Evolutionary conservation across 257 asterid species (phyloP).

Genomic region (Ligustrum vulgare): DNA sequence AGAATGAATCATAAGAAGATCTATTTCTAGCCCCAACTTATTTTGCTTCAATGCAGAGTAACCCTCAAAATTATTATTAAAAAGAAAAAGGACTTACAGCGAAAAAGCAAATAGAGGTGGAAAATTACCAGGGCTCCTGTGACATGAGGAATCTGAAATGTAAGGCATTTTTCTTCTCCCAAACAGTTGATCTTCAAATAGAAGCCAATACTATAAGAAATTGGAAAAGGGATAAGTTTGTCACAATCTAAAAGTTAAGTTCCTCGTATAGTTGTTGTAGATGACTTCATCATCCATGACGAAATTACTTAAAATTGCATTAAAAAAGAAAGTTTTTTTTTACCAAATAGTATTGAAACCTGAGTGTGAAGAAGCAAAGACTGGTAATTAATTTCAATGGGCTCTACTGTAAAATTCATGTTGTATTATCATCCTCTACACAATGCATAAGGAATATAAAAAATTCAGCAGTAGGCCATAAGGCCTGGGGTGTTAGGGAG

Average conservation of each 20-base stretch:
- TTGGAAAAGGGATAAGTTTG: neutral
- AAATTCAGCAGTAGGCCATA: no score
- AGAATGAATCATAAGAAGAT: slow-evolving; percentile 78
- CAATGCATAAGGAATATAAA: neutral
- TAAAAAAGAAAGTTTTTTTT: neutral
- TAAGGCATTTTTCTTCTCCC: slow-evolving; percentile 66
- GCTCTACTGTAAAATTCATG: neutral
- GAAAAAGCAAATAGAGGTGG: neutral
- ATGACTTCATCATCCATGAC: slow-evolving; percentile 11
- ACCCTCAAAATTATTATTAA: slow-evolving; percentile 17
- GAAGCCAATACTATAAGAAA: slow-evolving; percentile 25
- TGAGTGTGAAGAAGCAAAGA: neutral
- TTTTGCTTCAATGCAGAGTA: slow-evolving; percentile 41
- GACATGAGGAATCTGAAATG: slow-evolving; percentile 57
- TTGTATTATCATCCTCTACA: slow-evolving; percentile 4
- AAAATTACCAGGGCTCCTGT: slow-evolving; percentile 51
- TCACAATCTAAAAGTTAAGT: neutral
- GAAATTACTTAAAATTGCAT: slow-evolving; percentile 8
- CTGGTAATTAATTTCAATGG: neutral
- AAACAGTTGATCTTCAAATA: slow-evolving; percentile 60
- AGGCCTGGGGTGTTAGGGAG: no score
- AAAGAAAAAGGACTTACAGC: neutral
- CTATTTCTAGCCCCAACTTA: slow-evolving; percentile 76
- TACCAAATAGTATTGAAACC: slow-evolving; percentile 4
- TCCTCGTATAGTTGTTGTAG: neutral